phyloP scores from a whole-genome alignment of 768 basidiomycete species.

The Psilocybe sp. region DNA sequence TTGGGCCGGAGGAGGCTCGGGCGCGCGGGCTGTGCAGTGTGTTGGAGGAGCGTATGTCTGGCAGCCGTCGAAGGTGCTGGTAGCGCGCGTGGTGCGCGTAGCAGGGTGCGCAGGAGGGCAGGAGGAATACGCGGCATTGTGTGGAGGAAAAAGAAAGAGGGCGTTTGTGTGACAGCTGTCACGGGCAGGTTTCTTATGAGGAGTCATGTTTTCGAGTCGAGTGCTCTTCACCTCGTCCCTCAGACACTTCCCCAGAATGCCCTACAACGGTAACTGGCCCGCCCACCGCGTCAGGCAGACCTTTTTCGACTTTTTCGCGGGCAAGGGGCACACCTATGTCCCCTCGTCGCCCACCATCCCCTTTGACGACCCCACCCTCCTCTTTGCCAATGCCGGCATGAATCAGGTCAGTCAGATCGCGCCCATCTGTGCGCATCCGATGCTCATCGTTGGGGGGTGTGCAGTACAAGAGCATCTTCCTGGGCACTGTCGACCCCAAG shows the following conservation, averaged over 20 bases:
- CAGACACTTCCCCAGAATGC: constrained; percentile 34
- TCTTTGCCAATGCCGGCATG: constrained; percentile 99
- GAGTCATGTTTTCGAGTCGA: constrained; percentile 15
- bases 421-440: neutral
- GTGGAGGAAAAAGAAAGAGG: constrained; percentile 4
- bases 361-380: constrained; percentile 94
- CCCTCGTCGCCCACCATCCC: constrained; percentile 92
- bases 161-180: constrained; percentile 15
- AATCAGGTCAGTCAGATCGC: constrained; percentile 58
- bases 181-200: constrained; percentile 4
- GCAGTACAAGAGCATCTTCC: constrained; percentile 94
- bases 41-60: constrained; percentile 12
- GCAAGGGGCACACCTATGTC: constrained; percentile 81
- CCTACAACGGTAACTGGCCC: constrained; percentile 61
- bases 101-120: constrained; percentile 32
- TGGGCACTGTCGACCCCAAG: constrained; percentile 96
- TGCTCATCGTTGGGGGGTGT: constrained; percentile 13
- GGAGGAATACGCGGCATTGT: constrained; percentile 45
- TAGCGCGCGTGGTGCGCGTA: constrained; percentile 28
- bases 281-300: constrained; percentile 81
- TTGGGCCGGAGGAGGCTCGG: constrained; percentile 2
- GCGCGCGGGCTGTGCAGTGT: constrained; percentile 2
- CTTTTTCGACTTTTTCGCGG: constrained; percentile 87
- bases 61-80: constrained; percentile 14
- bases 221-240: constrained; percentile 17